Base-by-base conservation (phyloP, 768 basidiomycete genomes). In the Rhodotorula taiwanensis region DNA sequence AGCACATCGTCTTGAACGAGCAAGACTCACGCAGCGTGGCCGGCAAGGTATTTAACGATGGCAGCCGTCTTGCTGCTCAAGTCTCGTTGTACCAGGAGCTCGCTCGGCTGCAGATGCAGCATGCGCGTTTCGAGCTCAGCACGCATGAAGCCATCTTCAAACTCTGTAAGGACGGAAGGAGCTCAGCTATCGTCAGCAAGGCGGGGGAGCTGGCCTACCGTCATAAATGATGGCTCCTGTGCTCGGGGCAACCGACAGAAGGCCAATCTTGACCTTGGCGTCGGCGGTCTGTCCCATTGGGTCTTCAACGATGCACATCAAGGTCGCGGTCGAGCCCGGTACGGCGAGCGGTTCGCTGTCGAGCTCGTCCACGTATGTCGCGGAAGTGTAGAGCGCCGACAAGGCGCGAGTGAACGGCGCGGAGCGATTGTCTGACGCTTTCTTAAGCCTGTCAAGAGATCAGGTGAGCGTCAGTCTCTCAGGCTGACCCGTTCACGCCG, bases 171-270 rank as follows among this genome's bases (percentile, higher is more conserved):
- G 36, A 39, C 51, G 48, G 47, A 58, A 20, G 4, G n/a, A n/a
- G 15, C 11, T 9, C 5, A 8, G 50, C 52, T 1, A 10, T 51
- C 52, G 20, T 21, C n/a, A 48, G 34, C 41, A 41, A 20, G 41
- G 52, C 20, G 28, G 42, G 18, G 23, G 54, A 34, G 25, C 18
- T 34, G 31, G 39, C 50, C 44, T 36, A 36, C 88, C 83, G 72
- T 99, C 94, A 84, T 89, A 98, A 4, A 90, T 78, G 5, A 99
- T 86, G 68, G 95, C 93, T 2, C 94, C 94, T 0, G 91, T 95
- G 51, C 84, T 84, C 1, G 92, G 89, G 60, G 84, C 83, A 21
- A 95, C 84, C 21, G 83, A 82, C 39, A 97, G 80, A 76, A 97
- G 79, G 13, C 85, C 85, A 44, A 97, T 80, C 36, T 58, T 61